Evolutionary conservation across 352 stramenopile species (phyloP), one percentile per base, ranked within the genome.

Genomic region (Pythium sp.): DNA sequence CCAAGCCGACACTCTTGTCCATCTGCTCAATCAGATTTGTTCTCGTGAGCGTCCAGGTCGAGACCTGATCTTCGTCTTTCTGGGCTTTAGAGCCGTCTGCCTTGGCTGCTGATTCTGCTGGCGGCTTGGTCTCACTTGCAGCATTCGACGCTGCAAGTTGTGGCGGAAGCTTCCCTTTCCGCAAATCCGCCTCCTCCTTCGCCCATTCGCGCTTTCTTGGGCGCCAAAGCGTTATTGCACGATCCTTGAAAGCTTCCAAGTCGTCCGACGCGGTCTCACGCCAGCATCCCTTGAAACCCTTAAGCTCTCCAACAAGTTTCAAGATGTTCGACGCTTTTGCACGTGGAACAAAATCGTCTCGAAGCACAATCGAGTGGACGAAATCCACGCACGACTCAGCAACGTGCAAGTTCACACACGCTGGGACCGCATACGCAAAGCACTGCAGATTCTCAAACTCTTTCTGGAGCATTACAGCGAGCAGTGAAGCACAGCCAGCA

Each of bases 401-500:
- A n/a, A 93, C 78, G 34, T 86, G 78, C n/a, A 87, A 72, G 60
- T 93, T 94, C 30, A 93, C 85, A 57, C 88, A 96, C 9, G 88
- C 88, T 12, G 88, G 88, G 11, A 94, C 81, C 18, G 88, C 88
- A 55, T 96, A 96, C n/a, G 86, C 88, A 75, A 91, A 94, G 59
- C 88, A 96, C 57, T 91, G 77, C 3, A 96, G 70, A 43, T 88
- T 75, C 15, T 84, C 81, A 47, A 96, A 96, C 67, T 94, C 87
- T 62, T 92, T 91, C 55, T 94, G 86, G 5, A 96, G 80, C 85
- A 96, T 96, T 12, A 96, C 72, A 0, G 88, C 85, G 24, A 96
- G 66, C 30, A 96, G 68, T 12, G 85, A 78, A 5, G 88, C 88
- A 67, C 87, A 93, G 0, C 88, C 88, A 56, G 81, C 88, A 46